Base-by-base conservation (phyloP, 1,139 yeast species). In the Suhomyces ambrosiae region DNA sequence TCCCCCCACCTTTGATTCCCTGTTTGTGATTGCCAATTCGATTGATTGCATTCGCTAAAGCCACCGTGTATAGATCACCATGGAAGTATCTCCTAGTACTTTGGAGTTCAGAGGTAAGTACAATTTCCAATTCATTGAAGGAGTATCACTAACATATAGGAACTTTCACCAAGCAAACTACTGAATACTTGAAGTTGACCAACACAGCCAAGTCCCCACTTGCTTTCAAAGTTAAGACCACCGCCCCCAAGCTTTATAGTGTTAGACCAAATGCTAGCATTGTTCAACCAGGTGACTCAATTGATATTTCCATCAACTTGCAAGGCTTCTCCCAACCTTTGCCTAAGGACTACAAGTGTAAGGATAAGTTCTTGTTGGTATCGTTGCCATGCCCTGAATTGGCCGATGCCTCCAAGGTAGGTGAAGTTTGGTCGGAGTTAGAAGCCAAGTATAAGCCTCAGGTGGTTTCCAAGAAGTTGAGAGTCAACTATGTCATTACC, bases 211-310 rank as follows among this genome's bases (percentile, higher is more conserved):
- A 67, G 22, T 68, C 80, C 27, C 75, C 84, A 33, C 66, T 79
- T 55, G 96, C 96, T 22, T 92, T 88, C 74, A 94, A 94, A 71
- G 97, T 94, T 57, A 94, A 92, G 68, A 92, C 99, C 33, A 92
- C 99, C 7, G 97, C 97, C 10, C 99, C 99, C 42, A 90, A 87
- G 63, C 75, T 88, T 61, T 87, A 90, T 71, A 87, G 96, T 63
- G 97, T 92, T 38, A 83, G 96, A 65, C 98, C 98, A 43, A 92
- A 90, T 62, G 94, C 97, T 40, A 80, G 95, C 18, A 66, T 84
- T 27, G 73, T 92, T 40, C 74, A 71, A 27, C 92, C 97, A 10
- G 94, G 95, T 26, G 78, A 79, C 46, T 64, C 82, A 9, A 69
- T 82, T 38, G 80, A 84, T 42, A 86, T 92, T 35, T 79, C 90